Conservation (phyloP, 2,329 filamentous ascomycete species). For the Xylariaceae sp. region DNA sequence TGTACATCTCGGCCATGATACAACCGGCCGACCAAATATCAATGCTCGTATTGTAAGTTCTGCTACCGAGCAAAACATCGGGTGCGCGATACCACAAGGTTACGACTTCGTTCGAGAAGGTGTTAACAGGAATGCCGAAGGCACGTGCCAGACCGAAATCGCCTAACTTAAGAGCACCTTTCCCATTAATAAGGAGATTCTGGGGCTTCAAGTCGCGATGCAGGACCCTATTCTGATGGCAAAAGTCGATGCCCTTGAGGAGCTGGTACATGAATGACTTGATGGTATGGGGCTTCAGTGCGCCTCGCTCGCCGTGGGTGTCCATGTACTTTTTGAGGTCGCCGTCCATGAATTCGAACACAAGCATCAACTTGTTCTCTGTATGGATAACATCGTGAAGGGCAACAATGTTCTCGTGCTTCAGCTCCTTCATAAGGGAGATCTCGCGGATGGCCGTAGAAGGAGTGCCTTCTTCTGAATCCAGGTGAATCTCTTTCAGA, state of each 20-base stretch:
- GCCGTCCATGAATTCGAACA: slow-evolving; percentile 98
- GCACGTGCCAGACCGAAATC: slow-evolving; percentile 92
- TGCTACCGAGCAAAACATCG: slow-evolving; percentile 85
- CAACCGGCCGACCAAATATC: slow-evolving; percentile 99
- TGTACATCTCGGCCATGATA: slow-evolving; percentile 99
- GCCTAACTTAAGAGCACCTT: slow-evolving; percentile 84
- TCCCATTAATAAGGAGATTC: slow-evolving; percentile 90
- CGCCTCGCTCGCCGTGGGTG: slow-evolving; percentile 79
- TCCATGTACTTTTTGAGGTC: slow-evolving; percentile 99
- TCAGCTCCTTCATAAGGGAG: slow-evolving; percentile 98
- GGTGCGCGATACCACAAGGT: slow-evolving; percentile 97
- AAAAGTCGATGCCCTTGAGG: slow-evolving; percentile 92
- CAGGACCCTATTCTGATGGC: slow-evolving; percentile 92
- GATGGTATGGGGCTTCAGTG: slow-evolving; percentile 83
- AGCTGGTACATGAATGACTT: slow-evolving; percentile 99
- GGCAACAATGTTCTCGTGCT: slow-evolving; percentile 96
- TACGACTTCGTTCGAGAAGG: slow-evolving; percentile 96
- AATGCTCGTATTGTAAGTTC: slow-evolving; percentile 99
- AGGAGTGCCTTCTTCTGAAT: slow-evolving; percentile 95
- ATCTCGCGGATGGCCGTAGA: slow-evolving; percentile 98
- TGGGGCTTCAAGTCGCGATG: slow-evolving; percentile 95
- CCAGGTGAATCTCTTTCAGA: slow-evolving; percentile 96
- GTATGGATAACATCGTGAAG: slow-evolving; percentile 99
- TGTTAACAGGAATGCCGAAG: slow-evolving; percentile 96
- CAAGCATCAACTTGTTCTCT: slow-evolving; percentile 99